Percentiles rank a stretch among this genome's conserved stretches.
phyloP scores from a whole-genome alignment of 257 asterid genomes.

The Scutellaria barbata region DNA sequence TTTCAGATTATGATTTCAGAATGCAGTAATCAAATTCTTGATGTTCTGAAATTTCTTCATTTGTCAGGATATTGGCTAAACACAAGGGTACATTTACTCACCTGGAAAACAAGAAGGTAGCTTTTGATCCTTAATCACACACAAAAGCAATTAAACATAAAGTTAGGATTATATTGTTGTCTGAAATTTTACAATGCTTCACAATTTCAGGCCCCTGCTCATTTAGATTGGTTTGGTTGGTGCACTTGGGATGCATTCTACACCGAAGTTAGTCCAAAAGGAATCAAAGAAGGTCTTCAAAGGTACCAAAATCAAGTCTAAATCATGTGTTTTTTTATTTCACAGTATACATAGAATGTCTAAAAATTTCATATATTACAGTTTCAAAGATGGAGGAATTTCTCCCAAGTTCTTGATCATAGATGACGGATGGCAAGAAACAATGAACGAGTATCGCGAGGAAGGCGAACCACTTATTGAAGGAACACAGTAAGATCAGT shows the following conservation, averaged over 20 bases:
- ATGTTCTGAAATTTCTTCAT: conserved; percentile 9
- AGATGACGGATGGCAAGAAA: conserved; percentile 88
- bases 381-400: conserved; percentile 62
- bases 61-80: conserved; percentile 49
- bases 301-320: conserved; percentile 35
- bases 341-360: conserved; percentile 6
- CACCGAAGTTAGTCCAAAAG: conserved; percentile 46
- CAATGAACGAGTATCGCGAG: conserved; percentile 51
- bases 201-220: conserved; percentile 47
- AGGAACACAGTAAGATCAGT: conserved; percentile 60
- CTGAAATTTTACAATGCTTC: not conserved
- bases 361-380: conserved; percentile 26
- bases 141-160: not conserved
- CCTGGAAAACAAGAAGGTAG: conserved; percentile 56
- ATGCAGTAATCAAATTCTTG: not conserved
- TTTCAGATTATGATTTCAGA: not conserved
- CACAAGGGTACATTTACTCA: conserved; percentile 57
- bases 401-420: conserved; percentile 65
- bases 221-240: conserved; percentile 63
- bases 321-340: not conserved
- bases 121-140: not conserved
- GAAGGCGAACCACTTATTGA: conserved; percentile 54
- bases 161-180: too few species aligned
- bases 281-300: conserved; percentile 62
- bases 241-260: conserved; percentile 68